Conservation (phyloP, 2,329 filamentous ascomycete species). For the Alternaria infectoria region DNA sequence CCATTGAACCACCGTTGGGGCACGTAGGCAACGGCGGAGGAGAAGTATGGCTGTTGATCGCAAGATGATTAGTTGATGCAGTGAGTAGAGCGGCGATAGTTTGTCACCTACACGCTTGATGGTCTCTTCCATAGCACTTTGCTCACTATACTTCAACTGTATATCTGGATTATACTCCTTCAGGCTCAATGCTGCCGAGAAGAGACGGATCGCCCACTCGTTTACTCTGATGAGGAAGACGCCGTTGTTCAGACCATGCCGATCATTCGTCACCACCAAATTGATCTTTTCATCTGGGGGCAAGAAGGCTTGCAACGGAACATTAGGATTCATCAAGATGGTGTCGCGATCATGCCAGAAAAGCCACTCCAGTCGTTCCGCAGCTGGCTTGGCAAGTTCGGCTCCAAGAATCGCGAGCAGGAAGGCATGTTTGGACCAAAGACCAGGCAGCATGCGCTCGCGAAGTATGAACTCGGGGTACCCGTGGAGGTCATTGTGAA, state of each 20-base stretch:
- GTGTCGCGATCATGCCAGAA: slow-evolving; percentile 11
- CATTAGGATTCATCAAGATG: slow-evolving; percentile 4
- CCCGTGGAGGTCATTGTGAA: slow-evolving; percentile 1
- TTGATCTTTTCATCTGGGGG: slow-evolving; percentile 15
- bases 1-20: slow-evolving; percentile 11
- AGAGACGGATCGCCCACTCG: slow-evolving; percentile 47
- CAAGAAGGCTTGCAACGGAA: slow-evolving; percentile 4
- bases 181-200: slow-evolving; percentile 38
- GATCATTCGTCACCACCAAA: slow-evolving; percentile 47
- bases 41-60: not conserved
- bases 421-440: slow-evolving; percentile 11
- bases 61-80: not conserved
- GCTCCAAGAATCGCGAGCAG: slow-evolving; percentile 4
- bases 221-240: slow-evolving; percentile 51
- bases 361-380: slow-evolving; percentile 1
- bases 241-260: slow-evolving; percentile 52
- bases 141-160: slow-evolving; percentile 7
- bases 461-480: slow-evolving; percentile 4
- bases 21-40: not conserved
- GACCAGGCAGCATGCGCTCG: slow-evolving; percentile 6
- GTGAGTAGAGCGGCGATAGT: too few relatives aligned
- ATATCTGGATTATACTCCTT: slow-evolving; percentile 3
- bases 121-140: slow-evolving; percentile 6
- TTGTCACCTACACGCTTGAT: not conserved
- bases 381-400: slow-evolving; percentile 2